Base-by-base conservation (phyloP, 1,284 basidiomycete species). In the Trametes versicolor region DNA sequence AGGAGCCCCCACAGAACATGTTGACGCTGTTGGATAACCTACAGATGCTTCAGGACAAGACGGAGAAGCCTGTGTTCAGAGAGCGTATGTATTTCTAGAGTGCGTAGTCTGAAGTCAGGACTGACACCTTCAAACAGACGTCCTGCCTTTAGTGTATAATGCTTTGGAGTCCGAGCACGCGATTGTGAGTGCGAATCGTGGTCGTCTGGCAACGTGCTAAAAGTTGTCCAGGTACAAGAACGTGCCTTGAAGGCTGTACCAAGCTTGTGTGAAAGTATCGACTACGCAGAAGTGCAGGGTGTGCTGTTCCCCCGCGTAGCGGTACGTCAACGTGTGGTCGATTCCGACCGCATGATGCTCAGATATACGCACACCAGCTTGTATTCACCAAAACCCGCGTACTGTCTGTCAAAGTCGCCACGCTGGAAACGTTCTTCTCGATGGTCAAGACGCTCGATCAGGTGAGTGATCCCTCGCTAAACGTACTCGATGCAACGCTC, bases 1-100 rank as follows among this genome's bases (percentile, higher is more conserved):
- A 94, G 77, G 98, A 99, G 74, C 97, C 98, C 25, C 96, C 97
- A 0, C 97, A 99, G 78, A 98, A 97, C 72, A 96, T 98, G 92
- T 79, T 97, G 60, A 97, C 95, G 0, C 79, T 98, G 27, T 79
- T 99, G 45, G 97, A 98, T 68, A 97, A 98, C 74, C 84, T 99
- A 17, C 81, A 87, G 25, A 86, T 98, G 77, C 85, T 99, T 50
- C 95, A 97, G 73, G 87, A 85, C 64, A 99, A 99, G 80, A 97
- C 95, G 0, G 90, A 94, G 58, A 95, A 96, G 53, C 80, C 81
- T 5, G 86, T 93, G 4, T 99, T 99, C 76, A 85, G 95, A 69
- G 95, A 96, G 78, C 92, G 95, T 97, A 70, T 75, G 92, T 83
- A 36, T 60, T 23, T 15, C 4, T 2, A 10, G 43, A 9, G 21